Evolutionary conservation across 345 rosid genomes (phyloP).

Genomic region (Cardiospermum halicacabum): DNA sequence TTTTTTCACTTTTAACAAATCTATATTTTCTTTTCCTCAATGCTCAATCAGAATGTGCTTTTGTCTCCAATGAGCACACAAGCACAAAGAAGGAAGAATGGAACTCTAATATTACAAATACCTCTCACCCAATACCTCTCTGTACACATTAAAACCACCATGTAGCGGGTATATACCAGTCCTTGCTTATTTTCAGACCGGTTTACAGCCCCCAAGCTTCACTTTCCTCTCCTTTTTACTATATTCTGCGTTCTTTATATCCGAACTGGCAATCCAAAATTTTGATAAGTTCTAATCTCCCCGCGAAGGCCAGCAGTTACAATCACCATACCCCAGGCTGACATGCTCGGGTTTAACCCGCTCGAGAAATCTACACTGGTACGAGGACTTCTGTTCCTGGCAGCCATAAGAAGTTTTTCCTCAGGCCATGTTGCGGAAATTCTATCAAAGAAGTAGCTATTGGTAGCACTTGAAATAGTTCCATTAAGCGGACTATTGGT

Average conservation of each 20-base stretch:
- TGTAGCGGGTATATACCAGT: slow-evolving; percentile 15
- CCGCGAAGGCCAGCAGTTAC: slow-evolving; percentile 86
- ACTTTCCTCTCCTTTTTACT: background rate
- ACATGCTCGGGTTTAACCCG: slow-evolving; percentile 40
- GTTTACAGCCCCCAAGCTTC: slow-evolving; percentile 7
- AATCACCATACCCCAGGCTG: slow-evolving; percentile 88
- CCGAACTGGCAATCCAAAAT: slow-evolving; percentile 86
- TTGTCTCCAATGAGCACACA: slow-evolving; percentile 43
- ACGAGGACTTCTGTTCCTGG: slow-evolving; percentile 48
- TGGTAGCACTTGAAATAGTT: slow-evolving; percentile 71
- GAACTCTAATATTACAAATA: slow-evolving; percentile 56
- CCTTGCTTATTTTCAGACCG: slow-evolving; percentile 15
- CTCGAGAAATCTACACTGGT: slow-evolving; percentile 48
- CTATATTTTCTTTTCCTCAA: slow-evolving; percentile 41
- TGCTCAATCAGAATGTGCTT: slow-evolving; percentile 35
- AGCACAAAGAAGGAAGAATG: slow-evolving; percentile 38
- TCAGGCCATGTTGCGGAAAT: slow-evolving; percentile 93
- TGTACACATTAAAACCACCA: slow-evolving; percentile 60
- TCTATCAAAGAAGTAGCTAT: slow-evolving; percentile 82
- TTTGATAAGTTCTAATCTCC: slow-evolving; percentile 79
- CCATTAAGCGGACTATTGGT: slow-evolving; percentile 61
- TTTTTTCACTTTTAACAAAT: slow-evolving; percentile 30
- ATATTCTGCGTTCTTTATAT: slow-evolving; percentile 16
- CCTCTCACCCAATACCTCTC: slow-evolving; percentile 62
- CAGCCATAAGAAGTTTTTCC: slow-evolving; percentile 53